phyloP scores from a whole-genome alignment of 208 protist species.

The Wallacemonas rigidus region DNA sequence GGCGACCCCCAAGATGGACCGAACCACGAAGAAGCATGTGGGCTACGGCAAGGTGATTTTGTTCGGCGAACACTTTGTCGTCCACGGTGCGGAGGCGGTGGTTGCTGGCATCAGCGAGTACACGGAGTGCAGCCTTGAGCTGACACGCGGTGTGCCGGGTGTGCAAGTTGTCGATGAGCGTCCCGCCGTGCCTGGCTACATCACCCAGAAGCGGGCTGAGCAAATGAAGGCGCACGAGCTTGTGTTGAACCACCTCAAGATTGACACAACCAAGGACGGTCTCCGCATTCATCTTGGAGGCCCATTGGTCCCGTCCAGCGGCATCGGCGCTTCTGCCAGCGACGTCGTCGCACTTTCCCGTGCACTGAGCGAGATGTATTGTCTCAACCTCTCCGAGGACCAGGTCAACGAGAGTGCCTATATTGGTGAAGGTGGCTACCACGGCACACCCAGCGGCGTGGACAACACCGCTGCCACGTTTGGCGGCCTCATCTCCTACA shows the following conservation, averaged over 20 bases:
- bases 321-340: constrained; percentile 82
- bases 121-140: constrained; percentile 65
- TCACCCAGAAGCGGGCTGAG: constrained; percentile 70
- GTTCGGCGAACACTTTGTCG: constrained; percentile 94
- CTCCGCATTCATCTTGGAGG: constrained; percentile 66
- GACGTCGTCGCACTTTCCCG: constrained; percentile 78
- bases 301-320: constrained; percentile 73
- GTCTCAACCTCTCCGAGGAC: constrained; percentile 54
- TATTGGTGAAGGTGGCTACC: constrained; percentile 81
- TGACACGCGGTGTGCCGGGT: constrained; percentile 37
- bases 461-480: constrained; percentile 90
- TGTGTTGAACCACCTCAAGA: constrained; percentile 73
- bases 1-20: constrained; percentile 37
- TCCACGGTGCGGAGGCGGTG: constrained; percentile 81
- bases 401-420: constrained; percentile 70
- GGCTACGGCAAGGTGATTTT: constrained; percentile 92
- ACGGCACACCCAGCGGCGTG: constrained; percentile 88
- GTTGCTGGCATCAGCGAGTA: constrained; percentile 83
- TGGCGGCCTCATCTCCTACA: constrained; percentile 84
- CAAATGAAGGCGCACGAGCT: constrained; percentile 75
- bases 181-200: constrained; percentile 82
- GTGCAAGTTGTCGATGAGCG: constrained; percentile 68
- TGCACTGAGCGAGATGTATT: constrained; percentile 77
- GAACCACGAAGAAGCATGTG: constrained; percentile 50
- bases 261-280: constrained; percentile 59